Evolutionary conservation across 1,284 basidiomycete species (phyloP).

Genomic region (Pholiota adiposa): DNA sequence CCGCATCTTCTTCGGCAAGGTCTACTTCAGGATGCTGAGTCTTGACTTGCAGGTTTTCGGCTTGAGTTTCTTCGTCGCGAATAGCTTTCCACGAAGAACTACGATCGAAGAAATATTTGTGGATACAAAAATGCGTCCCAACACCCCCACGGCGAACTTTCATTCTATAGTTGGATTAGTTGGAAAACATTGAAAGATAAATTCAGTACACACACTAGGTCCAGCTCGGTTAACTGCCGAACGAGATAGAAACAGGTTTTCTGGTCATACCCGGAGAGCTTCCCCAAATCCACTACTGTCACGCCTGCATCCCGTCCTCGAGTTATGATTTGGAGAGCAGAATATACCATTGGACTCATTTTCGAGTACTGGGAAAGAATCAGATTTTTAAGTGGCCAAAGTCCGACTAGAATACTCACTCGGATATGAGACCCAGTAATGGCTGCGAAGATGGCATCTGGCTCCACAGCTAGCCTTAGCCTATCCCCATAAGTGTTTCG

Average conservation of each 20-base stretch:
- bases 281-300: constrained; percentile 78
- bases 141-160: constrained; percentile 80
- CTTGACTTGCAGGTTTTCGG: constrained; percentile 39
- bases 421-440: constrained; percentile 85
- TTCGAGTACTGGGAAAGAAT: constrained; percentile 61
- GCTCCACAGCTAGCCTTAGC: constrained; percentile 76
- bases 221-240: constrained; percentile 71
- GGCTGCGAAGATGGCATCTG: constrained; percentile 73
- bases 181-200: neutral
- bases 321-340: constrained; percentile 85
- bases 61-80: constrained; percentile 62
- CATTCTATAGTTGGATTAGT: constrained; percentile 45
- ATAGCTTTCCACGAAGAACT: constrained; percentile 74
- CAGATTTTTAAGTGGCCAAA: constrained; percentile 13
- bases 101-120: constrained; percentile 77
- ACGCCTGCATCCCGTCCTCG: constrained; percentile 78
- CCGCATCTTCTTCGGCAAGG: constrained; percentile 40
- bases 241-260: constrained; percentile 89
- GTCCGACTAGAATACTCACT: constrained; percentile 43
- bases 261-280: constrained; percentile 83
- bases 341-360: constrained; percentile 83
- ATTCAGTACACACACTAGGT: constrained; percentile 63
- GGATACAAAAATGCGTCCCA: constrained; percentile 75
- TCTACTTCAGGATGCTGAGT: constrained; percentile 35
- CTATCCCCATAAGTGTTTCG: constrained; percentile 57